A percentile compares a stretch with the other conserved stretches of the same genome.
phyloP scores from a whole-genome alignment of 2,329 filamentous ascomycete genomes.

The Thelonectria olida region DNA sequence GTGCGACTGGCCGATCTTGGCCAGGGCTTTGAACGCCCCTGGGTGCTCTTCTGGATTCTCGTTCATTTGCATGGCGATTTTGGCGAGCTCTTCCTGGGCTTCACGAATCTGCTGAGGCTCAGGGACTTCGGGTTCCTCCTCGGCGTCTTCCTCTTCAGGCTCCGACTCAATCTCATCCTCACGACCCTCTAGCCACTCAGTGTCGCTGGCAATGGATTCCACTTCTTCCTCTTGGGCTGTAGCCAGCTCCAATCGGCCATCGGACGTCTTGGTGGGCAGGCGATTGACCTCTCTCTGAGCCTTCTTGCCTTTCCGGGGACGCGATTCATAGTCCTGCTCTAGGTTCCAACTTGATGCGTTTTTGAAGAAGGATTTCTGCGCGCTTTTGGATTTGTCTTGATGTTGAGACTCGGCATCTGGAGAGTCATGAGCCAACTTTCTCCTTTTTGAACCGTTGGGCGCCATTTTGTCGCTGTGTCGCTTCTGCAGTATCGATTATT shows the following conservation, averaged over 20 bases:
- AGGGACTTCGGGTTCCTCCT: slow-evolving; percentile 71
- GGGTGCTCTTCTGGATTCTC: slow-evolving; percentile 94
- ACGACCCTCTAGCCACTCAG: slow-evolving; percentile 70
- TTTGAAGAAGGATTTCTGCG: slow-evolving; percentile 74
- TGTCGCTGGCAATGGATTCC: slow-evolving; percentile 66
- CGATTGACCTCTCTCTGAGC: slow-evolving; percentile 75
- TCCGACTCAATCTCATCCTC: slow-evolving; percentile 61
- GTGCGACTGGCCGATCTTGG: slow-evolving; percentile 74
- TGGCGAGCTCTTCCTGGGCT: slow-evolving; percentile 92
- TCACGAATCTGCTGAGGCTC: slow-evolving; percentile 81
- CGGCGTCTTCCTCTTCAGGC: slow-evolving; percentile 57
- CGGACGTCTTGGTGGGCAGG: slow-evolving; percentile 86
- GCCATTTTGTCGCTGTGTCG: slow-evolving; percentile 50
- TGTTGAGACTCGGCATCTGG: slow-evolving; percentile 55
- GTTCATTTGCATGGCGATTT: slow-evolving; percentile 81
- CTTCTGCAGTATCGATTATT: slow-evolving; percentile 17
- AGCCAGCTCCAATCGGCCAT: slow-evolving; percentile 74
- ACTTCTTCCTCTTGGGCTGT: slow-evolving; percentile 60
- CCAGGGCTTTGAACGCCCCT: slow-evolving; percentile 79
- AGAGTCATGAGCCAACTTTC: slow-evolving; percentile 64
- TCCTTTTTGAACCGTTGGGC: slow-evolving; percentile 62
- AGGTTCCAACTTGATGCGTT: slow-evolving; percentile 87
- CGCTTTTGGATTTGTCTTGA: slow-evolving; percentile 47
- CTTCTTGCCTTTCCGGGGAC: slow-evolving; percentile 81
- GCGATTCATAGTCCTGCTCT: slow-evolving; percentile 89